Evolutionary conservation across 2,329 filamentous ascomycete genomes (phyloP), one percentile per base, ranked within the genome.

Genomic region (Apiospora arundinis): DNA sequence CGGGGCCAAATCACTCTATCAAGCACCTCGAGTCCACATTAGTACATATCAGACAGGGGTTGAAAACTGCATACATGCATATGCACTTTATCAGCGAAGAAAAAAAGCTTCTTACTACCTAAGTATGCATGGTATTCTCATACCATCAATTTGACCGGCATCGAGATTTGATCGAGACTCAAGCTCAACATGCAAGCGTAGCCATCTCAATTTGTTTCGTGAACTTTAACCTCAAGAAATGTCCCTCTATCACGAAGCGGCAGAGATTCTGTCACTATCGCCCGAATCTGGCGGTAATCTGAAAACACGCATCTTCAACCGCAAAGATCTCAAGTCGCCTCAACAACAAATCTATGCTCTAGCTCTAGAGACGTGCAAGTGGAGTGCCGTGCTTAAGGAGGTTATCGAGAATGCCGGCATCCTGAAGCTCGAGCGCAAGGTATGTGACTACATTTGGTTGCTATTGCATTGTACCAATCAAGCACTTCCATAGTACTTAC

Each of bases 171-270:
- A 37, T 63, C 56, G 28, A 63, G 18, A 28, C 28, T 63, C 56
- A 32, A 9, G 56, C 28, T 63, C 56, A 32, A 32, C 56, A 63
- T 63, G 32, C 56, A 40, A 12, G 56, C 9, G 21, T 9, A 63
- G 40, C 14, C 28, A 12, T 21, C 56, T 63, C 18, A 40, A 23
- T 40, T 16, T 21, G 2, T 63, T 23, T 40, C 32, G 2, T n/a
- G 23, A 12, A 40, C 6, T 23, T n/a, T 63, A 40, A 28, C 37
- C n/a, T 40, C 32, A 40, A 56, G 46, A 11, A 14, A 98, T 98
- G 95, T 97, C 95, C 67, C 92, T 99, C 71, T 99, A 99, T 81
- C 93, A 97, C 80, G 96, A 98, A 84, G 93, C 95, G 8, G 94
- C 93, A 4, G 87, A 91, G 18, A 85, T 98, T 46, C 84, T 99